Percentiles rank a stretch among this genome's conserved stretches.
Conservation (phyloP, 1,284 basidiomycete species). For the Hymenochaete sp. region DNA sequence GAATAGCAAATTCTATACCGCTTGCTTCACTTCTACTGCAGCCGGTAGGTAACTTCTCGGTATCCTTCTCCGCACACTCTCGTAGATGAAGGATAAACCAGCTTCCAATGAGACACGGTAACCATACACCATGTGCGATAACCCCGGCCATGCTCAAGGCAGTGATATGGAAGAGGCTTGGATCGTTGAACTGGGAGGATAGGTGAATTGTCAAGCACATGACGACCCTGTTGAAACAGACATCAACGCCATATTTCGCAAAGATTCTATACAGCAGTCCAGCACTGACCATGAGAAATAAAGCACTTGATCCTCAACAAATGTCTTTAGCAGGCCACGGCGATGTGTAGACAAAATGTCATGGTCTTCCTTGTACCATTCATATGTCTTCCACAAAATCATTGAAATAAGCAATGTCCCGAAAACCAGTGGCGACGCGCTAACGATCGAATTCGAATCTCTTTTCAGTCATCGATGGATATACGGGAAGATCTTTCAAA, state of each 20-base stretch:
- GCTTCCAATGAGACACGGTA: neutral
- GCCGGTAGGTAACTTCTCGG: too few relatives aligned
- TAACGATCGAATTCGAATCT: too few relatives aligned
- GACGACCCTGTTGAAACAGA: neutral
- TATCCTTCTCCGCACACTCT: neutral
- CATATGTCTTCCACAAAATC: too few relatives aligned
- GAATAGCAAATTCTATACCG: too few relatives aligned
- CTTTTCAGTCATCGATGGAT: too few relatives aligned
- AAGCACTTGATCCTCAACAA: slow-evolving; percentile 60
- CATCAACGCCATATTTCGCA: neutral
- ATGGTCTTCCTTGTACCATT: too few relatives aligned
- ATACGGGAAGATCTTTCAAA: too few relatives aligned
- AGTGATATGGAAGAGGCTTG: neutral
- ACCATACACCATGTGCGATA: neutral
- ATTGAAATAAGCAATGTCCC: too few relatives aligned
- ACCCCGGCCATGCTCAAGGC: neutral
- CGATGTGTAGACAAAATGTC: too few relatives aligned
- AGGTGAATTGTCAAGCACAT: neutral
- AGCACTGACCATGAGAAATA: slow-evolving; percentile 25
- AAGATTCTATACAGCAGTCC: neutral
- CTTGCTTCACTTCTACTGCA: too few relatives aligned
- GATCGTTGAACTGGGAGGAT: neutral
- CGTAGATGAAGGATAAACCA: neutral
- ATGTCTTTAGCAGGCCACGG: too few relatives aligned
- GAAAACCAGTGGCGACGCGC: too few relatives aligned